These are phyloP conservation scores for Trichoderma oligosporum DNA, from an alignment of 2,329 filamentous ascomycete species.

Conservation along the genomic window DNA sequence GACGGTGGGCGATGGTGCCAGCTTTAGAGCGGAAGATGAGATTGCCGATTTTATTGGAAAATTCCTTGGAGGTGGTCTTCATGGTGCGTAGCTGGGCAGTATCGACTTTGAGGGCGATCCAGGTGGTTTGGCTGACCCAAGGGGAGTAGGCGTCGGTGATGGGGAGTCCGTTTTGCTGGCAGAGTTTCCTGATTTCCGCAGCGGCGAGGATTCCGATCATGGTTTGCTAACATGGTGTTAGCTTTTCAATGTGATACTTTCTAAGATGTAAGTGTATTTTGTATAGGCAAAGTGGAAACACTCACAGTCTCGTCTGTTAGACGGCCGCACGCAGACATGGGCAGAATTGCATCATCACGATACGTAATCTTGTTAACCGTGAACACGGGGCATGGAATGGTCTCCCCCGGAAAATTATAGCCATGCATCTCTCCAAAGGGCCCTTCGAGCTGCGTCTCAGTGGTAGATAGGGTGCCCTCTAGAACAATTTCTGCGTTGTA, in stretches of 20 bases:
- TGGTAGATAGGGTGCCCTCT: constrained; percentile 45
- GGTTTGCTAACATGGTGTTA: background rate
- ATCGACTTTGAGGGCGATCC: constrained; percentile 54
- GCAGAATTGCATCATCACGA: constrained; percentile 18
- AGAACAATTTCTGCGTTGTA: constrained; percentile 50
- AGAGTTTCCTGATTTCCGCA: background rate
- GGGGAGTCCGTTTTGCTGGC: constrained; percentile 31
- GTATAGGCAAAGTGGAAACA: too few relatives aligned
- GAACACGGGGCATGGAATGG: constrained; percentile 1
- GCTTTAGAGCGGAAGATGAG: constrained; percentile 41
- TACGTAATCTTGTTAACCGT: constrained; percentile 18
- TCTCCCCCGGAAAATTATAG: constrained; percentile 12
- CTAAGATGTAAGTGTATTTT: too few relatives aligned
- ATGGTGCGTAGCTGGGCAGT: constrained; percentile 52
- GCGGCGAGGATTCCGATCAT: constrained; percentile 5
- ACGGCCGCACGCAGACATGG: constrained; percentile 20
- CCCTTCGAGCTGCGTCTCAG: constrained; percentile 42
- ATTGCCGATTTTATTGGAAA: constrained; percentile 41
- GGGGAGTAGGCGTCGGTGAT: constrained; percentile 43
- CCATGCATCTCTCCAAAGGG: constrained; percentile 45
- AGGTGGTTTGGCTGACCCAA: constrained; percentile 46
- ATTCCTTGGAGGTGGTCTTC: constrained; percentile 43
- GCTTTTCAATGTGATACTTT: background rate
- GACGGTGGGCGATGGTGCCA: constrained; percentile 41
- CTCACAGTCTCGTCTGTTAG: background rate